Evolutionary conservation across 352 stramenopile genomes (phyloP).

Genomic region (Phytophthora sansomeana): DNA sequence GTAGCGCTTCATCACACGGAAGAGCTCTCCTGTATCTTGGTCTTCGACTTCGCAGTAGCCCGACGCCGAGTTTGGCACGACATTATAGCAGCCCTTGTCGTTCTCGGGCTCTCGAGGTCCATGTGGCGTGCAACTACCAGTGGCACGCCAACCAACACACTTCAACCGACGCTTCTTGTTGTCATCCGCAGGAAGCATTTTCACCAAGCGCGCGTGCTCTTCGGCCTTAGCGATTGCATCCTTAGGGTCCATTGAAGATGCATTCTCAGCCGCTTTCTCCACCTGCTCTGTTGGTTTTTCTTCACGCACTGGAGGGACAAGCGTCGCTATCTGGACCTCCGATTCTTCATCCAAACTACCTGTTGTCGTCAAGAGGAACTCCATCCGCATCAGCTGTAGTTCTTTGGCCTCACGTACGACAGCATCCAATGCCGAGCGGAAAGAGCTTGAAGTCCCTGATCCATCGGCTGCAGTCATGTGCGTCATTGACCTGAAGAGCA

Average conservation of each 20-base stretch:
- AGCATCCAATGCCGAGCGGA: constrained; percentile 17
- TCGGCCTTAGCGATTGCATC: constrained; percentile 11
- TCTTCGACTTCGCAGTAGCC: constrained; percentile 37
- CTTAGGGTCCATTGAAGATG: neutral
- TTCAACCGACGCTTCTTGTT: constrained; percentile 27
- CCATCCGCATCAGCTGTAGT: constrained; percentile 18
- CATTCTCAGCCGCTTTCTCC: neutral
- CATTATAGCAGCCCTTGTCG: constrained; percentile 26
- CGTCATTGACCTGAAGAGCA: constrained; percentile 22
- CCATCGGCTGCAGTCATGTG: constrained; percentile 9
- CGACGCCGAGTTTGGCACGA: too few species aligned
- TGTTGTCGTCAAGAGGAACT: constrained; percentile 12
- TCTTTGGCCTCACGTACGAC: constrained; percentile 17
- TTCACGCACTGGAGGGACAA: constrained; percentile 17
- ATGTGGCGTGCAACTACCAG: constrained; percentile 19
- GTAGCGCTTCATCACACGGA: constrained; percentile 41
- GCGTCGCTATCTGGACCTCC: neutral
- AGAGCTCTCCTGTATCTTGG: constrained; percentile 33
- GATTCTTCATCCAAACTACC: constrained; percentile 7
- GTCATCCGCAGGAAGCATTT: constrained; percentile 27
- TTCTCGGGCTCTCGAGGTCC: constrained; percentile 27
- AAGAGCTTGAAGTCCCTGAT: neutral
- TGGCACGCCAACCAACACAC: constrained; percentile 31
- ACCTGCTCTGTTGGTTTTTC: constrained; percentile 6
- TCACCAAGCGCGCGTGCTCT: constrained; percentile 23